Evolutionary conservation across 768 basidiomycete species (phyloP), one percentile per base, ranked within the genome.

Genomic region (Pleurotus giganteus): DNA sequence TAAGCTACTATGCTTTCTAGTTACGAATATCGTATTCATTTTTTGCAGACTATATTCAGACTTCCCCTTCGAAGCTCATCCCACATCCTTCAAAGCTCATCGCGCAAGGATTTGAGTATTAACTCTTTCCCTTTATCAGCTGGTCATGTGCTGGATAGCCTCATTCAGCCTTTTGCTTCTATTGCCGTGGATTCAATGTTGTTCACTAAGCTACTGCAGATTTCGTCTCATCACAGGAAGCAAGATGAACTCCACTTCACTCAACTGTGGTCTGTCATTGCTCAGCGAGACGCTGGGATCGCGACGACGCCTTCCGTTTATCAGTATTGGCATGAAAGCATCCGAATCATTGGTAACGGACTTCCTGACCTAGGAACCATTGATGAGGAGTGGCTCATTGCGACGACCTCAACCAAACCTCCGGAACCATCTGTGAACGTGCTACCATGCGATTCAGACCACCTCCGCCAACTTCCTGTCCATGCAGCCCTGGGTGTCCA

Each of bases 41-140:
- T 28, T 24, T 2, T 2, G 12, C 42, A 79, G 78, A 79, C 78
- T n/a, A 52, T 80, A 15, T 80, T 81, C 59, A 64, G 74, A 4
- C 67, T 81, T 21, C 79, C 81, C 27, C 64, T 81, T 15, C 67
- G 79, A 27, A 67, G 63, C 6, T 7, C 51, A 15, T 36, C 52
- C 0, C 71, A 74, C 43, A 17, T 49, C 60, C n/a, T n/a, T n/a
- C n/a, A n/a, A 28, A 61, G 54, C 15, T 17, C 47, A n/a, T n/a
- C n/a, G n/a, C n/a, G n/a, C n/a, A n/a, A n/a, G n/a, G 1, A 63
- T 65, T 6, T 55, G 57, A 4, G 61, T 74, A 15, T 65, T 62
- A 5, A 21, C 26, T 57, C 41, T 8, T 58, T 59, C 2, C 45
- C 47, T 41, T 71, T 69, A 61, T 59, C 65, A 6, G 26, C 63